Conservation (phyloP, 768 basidiomycete species). For the Naganishia friedmannii region DNA sequence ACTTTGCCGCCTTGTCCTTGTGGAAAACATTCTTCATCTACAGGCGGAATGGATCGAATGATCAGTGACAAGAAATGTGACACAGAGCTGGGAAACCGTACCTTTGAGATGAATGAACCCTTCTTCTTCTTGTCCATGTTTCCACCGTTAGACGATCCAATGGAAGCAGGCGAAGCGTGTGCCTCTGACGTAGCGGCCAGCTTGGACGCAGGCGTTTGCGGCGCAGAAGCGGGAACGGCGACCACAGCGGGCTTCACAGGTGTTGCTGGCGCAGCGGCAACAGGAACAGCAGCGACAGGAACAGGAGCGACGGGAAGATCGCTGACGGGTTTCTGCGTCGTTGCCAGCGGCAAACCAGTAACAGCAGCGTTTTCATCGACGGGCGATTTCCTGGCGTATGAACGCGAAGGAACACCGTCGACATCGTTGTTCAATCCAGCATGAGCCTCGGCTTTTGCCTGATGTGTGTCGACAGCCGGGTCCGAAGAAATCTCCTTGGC, state of each 20-base stretch:
- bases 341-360: slow-evolving; percentile 19
- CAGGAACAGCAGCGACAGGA: slow-evolving; percentile 34
- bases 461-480: slow-evolving; percentile 39
- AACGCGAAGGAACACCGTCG: slow-evolving; percentile 24
- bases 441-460: slow-evolving; percentile 42
- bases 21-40: slow-evolving; percentile 30
- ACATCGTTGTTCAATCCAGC: slow-evolving; percentile 28
- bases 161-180: slow-evolving; percentile 33
- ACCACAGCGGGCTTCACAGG: slow-evolving; percentile 17
- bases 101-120: slow-evolving; percentile 48
- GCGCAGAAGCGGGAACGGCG: slow-evolving; percentile 19
- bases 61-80: not conserved
- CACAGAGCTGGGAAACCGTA: slow-evolving; percentile 14
- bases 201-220: slow-evolving; percentile 25
- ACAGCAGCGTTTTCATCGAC: slow-evolving; percentile 19
- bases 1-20: slow-evolving; percentile 28
- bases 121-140: slow-evolving; percentile 41
- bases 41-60: not conserved
- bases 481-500: slow-evolving; percentile 36
- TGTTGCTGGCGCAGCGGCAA: not conserved
- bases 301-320: slow-evolving; percentile 21
- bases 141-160: slow-evolving; percentile 34
- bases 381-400: slow-evolving; percentile 25
- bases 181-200: slow-evolving; percentile 22
- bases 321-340: slow-evolving; percentile 24